phyloP scores from a whole-genome alignment of 2,329 filamentous ascomycete species.

The Ceratocystis destructans region DNA sequence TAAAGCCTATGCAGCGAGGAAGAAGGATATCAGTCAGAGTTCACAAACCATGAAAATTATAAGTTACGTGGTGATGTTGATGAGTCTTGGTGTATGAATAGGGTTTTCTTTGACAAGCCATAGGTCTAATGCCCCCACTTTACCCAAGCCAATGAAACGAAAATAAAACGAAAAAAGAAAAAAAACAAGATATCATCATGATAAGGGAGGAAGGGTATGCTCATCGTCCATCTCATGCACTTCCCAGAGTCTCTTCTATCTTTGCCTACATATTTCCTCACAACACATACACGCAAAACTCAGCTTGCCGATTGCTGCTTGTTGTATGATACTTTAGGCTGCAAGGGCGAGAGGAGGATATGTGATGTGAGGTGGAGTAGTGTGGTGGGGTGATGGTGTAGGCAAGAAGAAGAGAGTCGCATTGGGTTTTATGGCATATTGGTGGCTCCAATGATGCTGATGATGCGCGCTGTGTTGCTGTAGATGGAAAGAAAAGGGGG shows the following conservation, averaged over 20 bases:
- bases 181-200: conserved; percentile 13
- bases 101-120: conserved; percentile 2
- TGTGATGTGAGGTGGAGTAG: background rate
- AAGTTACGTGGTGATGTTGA: conserved; percentile 1
- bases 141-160: conserved; percentile 3
- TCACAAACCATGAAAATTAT: background rate
- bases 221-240: background rate
- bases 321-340: background rate
- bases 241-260: background rate
- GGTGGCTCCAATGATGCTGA: conserved; percentile 8
- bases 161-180: background rate
- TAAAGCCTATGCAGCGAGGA: conserved; percentile 13
- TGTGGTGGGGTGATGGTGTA: background rate
- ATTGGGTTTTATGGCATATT: conserved; percentile 2
- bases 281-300: background rate
- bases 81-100: background rate
- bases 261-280: background rate
- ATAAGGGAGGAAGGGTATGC: background rate
- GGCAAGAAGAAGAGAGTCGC: background rate
- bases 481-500: background rate
- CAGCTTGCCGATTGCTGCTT: background rate
- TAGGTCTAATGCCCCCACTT: conserved; percentile 7
- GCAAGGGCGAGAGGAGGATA: background rate
- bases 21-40: conserved; percentile 10
- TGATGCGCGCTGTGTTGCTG: conserved; percentile 12